These are phyloP conservation scores for Leccinum subgranulosum DNA, from an alignment of 768 basidiomycete genomes.

Conservation along the genomic window DNA sequence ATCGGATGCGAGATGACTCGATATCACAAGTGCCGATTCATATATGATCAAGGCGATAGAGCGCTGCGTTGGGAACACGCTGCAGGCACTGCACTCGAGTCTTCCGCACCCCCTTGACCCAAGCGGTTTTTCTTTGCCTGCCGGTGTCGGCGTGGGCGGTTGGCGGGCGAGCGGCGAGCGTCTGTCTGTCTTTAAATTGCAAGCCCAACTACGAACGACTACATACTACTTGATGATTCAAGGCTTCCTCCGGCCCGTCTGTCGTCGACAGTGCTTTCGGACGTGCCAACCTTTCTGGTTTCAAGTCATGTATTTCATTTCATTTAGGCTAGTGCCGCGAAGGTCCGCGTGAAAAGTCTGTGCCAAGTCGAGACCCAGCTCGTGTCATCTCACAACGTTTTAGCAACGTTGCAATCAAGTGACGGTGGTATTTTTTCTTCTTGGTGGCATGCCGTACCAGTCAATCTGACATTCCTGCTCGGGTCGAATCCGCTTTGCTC, in stretches of 20 bases:
- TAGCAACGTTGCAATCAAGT: slow-evolving; percentile 27
- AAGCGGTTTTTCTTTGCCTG: background rate
- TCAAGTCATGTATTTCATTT: background rate
- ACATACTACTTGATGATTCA: no score
- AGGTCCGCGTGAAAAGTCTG: slow-evolving; percentile 2
- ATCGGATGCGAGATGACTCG: background rate
- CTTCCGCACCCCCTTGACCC: slow-evolving; percentile 17
- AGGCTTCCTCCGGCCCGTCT: background rate
- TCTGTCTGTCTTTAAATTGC: no score
- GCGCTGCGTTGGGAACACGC: slow-evolving; percentile 18
- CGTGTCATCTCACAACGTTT: slow-evolving; percentile 27
- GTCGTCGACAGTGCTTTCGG: background rate
- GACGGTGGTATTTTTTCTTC: slow-evolving; percentile 5
- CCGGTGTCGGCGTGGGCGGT: background rate
- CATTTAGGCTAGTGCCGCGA: background rate
- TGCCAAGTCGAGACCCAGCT: slow-evolving; percentile 14
- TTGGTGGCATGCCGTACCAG: slow-evolving; percentile 9
- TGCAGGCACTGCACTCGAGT: background rate
- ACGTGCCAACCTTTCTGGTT: background rate
- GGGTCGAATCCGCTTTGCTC: background rate
- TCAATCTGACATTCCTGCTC: slow-evolving; percentile 7
- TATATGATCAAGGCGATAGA: background rate
- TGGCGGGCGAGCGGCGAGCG: no score
- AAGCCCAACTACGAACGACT: background rate
- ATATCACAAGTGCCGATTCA: no score